These are phyloP conservation scores for Hemerocallis citrina DNA, from an alignment of 106 monocot species.

Conservation along the genomic window DNA sequence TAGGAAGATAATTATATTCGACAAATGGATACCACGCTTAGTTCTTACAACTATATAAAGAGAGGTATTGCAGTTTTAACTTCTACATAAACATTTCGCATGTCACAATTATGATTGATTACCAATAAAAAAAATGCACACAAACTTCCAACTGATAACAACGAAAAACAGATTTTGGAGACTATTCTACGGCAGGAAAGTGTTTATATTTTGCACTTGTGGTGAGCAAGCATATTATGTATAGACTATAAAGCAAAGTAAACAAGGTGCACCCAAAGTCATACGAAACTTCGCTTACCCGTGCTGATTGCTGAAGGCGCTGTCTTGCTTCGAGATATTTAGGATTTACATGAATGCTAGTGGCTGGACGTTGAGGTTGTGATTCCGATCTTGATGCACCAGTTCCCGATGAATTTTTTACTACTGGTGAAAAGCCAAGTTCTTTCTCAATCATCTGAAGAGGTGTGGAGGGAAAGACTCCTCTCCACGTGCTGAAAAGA, in stretches of 20 bases:
- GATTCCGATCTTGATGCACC: constrained; percentile 42
- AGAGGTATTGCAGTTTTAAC: no score
- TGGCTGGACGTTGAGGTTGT: constrained; percentile 47
- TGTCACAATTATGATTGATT: no score
- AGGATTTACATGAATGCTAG: constrained; percentile 97
- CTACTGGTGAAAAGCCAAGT: constrained; percentile 43
- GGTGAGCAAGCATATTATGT: no score
- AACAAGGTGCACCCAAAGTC: background rate
- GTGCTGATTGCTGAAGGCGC: constrained; percentile 53
- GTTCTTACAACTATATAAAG: no score
- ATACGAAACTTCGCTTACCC: constrained; percentile 23
- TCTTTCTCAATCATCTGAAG: constrained; percentile 92
- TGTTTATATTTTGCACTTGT: no score
- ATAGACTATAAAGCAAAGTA: background rate
- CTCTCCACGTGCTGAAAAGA: constrained; percentile 98
- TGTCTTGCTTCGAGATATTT: constrained; percentile 95
- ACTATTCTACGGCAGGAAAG: no score
- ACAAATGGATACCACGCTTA: no score
- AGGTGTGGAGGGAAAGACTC: constrained; percentile 61
- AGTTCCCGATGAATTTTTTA: constrained; percentile 72
- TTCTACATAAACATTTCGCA: no score
- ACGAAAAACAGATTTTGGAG: no score
- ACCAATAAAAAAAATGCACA: no score
- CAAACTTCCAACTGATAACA: no score
- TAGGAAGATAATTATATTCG: background rate